Evolutionary conservation across 768 basidiomycete genomes (phyloP), one percentile per base, ranked within the genome.

Genomic region (Pisolithus tinctorius): DNA sequence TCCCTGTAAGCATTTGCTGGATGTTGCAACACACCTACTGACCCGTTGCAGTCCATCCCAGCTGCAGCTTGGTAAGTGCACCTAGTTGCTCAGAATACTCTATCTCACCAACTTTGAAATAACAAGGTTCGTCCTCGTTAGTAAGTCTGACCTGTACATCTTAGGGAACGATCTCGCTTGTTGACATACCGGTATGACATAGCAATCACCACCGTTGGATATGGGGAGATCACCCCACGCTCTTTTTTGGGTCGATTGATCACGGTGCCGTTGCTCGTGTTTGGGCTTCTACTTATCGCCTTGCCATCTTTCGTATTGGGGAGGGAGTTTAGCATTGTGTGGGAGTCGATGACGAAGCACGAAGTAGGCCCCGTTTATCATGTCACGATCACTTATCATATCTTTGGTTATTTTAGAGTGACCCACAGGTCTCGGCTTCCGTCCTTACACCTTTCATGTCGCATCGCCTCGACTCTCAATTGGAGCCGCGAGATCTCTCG

Each of bases 301-400:
- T 76, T 95, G 4, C 93, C 93, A 6, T 87, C 83, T 60, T 95
- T 96, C 61, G 93, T 96, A 1, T 80, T 96, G 13, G 93, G 93
- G 0, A 72, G 92, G 36, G 92, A 96, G 63, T 96, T 96, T 64
- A 90, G 89, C 53, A 71, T 84, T 11, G 88, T 93, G 1, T 96
- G 92, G 87, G 90, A 93, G 51, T 76, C 75, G 29, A 91, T 93
- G 88, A 76, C 75, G 0, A 69, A 63, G 17, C 66, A 74, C 45
- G 69, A 74, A 42, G 79, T 76, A 40, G n/a, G 74, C 53, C 38
- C 26, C 37, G 37, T 47, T 20, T 6, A 20, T 17, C 4, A 13
- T n/a, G n/a, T 29, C 17, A 1, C 4, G 14, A 3, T 16, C 25
- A 13, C 47, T 48, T 16, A 48, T 4, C 30, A 40, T 50, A 13